Percentiles rank a stretch among this genome's conserved stretches.
These are phyloP conservation scores for Pleoardoris graminearum DNA, from an alignment of 2,329 filamentous ascomycete species.

Conservation along the genomic window DNA sequence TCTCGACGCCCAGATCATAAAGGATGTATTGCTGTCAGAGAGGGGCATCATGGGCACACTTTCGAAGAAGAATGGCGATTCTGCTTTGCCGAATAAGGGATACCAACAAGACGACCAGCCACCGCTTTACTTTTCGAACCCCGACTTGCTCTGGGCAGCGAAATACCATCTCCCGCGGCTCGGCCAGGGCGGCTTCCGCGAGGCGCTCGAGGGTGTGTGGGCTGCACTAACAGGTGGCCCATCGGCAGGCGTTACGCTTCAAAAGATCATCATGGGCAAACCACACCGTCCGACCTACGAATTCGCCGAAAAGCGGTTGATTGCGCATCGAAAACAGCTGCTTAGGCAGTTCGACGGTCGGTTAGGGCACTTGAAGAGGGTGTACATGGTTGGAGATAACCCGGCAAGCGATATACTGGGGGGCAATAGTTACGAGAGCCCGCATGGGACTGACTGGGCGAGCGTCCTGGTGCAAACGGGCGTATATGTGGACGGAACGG, in stretches of 20 bases:
- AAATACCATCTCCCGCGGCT: constrained; percentile 82
- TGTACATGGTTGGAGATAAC: constrained; percentile 87
- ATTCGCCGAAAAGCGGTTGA: constrained; percentile 77
- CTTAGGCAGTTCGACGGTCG: constrained; percentile 40
- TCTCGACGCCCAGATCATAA: constrained; percentile 80
- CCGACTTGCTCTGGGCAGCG: constrained; percentile 87
- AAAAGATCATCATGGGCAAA: constrained; percentile 77
- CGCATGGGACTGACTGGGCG: constrained; percentile 71
- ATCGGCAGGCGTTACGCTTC: constrained; percentile 57
- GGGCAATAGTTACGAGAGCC: constrained; percentile 73
- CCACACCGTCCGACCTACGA: constrained; percentile 76
- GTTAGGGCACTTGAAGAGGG: constrained; percentile 62
- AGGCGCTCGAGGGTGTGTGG: constrained; percentile 81
- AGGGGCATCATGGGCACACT: constrained; percentile 80
- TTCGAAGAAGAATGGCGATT: constrained; percentile 70
- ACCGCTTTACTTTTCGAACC: constrained; percentile 82
- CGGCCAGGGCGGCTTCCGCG: constrained; percentile 88
- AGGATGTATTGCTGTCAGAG: constrained; percentile 79
- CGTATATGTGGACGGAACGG: constrained; percentile 64
- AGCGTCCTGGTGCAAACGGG: constrained; percentile 80
- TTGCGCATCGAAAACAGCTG: constrained; percentile 59
- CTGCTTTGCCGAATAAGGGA: constrained; percentile 68
- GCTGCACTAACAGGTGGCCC: constrained; percentile 65
- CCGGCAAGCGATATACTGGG: constrained; percentile 87
- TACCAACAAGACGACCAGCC: constrained; percentile 84